Base-by-base conservation (phyloP, 305 asterid genomes). In the Caryopteris hybrid region DNA sequence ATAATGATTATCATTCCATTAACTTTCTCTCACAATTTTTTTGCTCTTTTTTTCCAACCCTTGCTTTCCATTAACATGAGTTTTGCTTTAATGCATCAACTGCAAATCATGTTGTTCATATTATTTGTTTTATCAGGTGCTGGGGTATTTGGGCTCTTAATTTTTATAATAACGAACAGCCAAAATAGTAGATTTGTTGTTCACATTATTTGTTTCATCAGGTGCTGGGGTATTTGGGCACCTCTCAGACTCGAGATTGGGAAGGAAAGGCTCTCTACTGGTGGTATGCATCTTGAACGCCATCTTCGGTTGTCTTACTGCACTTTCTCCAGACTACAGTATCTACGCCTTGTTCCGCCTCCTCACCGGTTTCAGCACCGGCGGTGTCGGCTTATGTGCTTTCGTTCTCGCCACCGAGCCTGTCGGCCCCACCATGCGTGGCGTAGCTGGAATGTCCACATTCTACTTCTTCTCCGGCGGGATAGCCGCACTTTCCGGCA, bases 151-250 rank as follows among this genome's bases (percentile, higher is more conserved):
- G n/a, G n/a, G n/a, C n/a, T n/a, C n/a, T n/a, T n/a, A n/a, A n/a
- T n/a, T n/a, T n/a, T n/a, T n/a, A n/a, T n/a, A n/a, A n/a, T n/a
- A n/a, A n/a, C n/a, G n/a, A n/a, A n/a, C n/a, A n/a, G n/a, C n/a
- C n/a, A n/a, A n/a, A n/a, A n/a, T n/a, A n/a, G n/a, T n/a, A n/a
- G n/a, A n/a, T n/a, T n/a, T n/a, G n/a, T n/a, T n/a, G n/a, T n/a
- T n/a, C n/a, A n/a, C n/a, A n/a, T n/a, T n/a, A n/a, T n/a, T n/a
- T n/a, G n/a, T n/a, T n/a, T n/a, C n/a, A 4, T 29, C 85, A 92
- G 96, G 98, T 38, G 96, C 98, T 17, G 96, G 98, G 54, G 86
- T 92, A 36, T 89, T 92, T 65, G 98, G 98, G 23, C 96, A 89
- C 76, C 85, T 92, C 8, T 92, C 98, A 8, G 96, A 92, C 66